Base-by-base conservation (phyloP, 2,329 filamentous ascomycete genomes). In the Cladosporium sphaerospermum region DNA sequence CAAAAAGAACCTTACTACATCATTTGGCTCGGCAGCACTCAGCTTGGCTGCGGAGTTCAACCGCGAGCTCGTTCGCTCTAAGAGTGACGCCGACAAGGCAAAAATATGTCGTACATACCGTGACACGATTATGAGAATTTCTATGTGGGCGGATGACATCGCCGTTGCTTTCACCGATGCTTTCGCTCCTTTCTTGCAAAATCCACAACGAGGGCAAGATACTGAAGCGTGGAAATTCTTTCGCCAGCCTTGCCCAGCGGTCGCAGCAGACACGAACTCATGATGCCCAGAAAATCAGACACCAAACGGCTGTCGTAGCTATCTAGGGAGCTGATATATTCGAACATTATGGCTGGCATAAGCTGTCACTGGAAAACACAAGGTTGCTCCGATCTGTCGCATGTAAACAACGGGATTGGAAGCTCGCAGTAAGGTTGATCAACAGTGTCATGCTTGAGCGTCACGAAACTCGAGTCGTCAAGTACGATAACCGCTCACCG, bases 301-400 rank as follows among this genome's bases (percentile, higher is more conserved):
- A 36, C 32, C 33, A 46, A 36, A 46, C 45, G 18, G 13, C 14
- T 14, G 16, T 46, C 18, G 45, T 46, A n/a, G 32, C 45, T 18
- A 46, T 46, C 45, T 46, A 18, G 45, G 45, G 45, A 36, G 33
- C 9, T 2, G 45, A 36, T 13, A 28, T 46, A 18, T 46, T 46
- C 45, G 33, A 36, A n/a, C 45, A 46, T 37, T 46, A 46, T 46
- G 45, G 45, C 45, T 46, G 45, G 45, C 45, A 28, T n/a, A 13
- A 34, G 14, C 43, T 45, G 13, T 34, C 43, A 18, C 43, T 45
- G 31, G 43, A 45, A 9, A 33, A 32, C 43, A 45, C n/a, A 32
- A 45, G 43, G 31, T 14, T 33, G 28, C 43, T 45, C n/a, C 43
- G 31, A n/a, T 33, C 28, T 34, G 43, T 45, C 28, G 43, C 43